Base-by-base conservation (phyloP, 257 asterid species). In the Henckelia pumila region DNA sequence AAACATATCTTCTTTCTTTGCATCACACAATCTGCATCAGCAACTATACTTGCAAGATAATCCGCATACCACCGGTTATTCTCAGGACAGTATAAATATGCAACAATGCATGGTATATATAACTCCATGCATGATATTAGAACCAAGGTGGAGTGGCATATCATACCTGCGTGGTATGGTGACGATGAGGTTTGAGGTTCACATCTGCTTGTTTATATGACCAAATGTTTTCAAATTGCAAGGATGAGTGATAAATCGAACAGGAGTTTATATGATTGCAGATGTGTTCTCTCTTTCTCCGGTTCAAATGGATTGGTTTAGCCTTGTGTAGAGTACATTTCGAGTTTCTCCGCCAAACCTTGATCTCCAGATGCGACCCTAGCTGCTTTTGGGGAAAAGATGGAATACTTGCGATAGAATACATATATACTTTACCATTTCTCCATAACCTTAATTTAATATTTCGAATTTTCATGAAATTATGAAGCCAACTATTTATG, bases 121-220 rank as follows among this genome's bases (percentile, higher is more conserved):
- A 61, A 10, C 77, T 23, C 56, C n/a, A n/a, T n/a, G n/a, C 55
- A 57, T 57, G 25, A 66, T 63, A 26, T 19, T 60, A 55, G 66
- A 59, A 25, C n/a, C 30, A 59, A 69, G 24, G 13, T 49, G 19
- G 29, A 59, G 7, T n/a, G 60, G 3, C 5, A 69, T 44, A 10
- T 28, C 44, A 16, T 59, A 59, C 61, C 52, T 35, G 8, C 35
- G 72, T 65, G 20, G 59, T 35, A 59, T 20, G 21, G 6, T 10
- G 49, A 60, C 17, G 20, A 29, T 22, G 59, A 56, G 32, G 64
- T 29, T 60, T 24, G 35, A 16, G 55, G 37, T 44, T 33, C 49
- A 65, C 25, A 29, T 55, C 61, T 50, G 37, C 44, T 35, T 44
- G 22, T 67, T 40, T 44, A 26, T 6, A 20, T 29, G 32, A 23